Percentiles rank a stretch among this genome's conserved stretches.
phyloP scores from a whole-genome alignment of 2,329 filamentous ascomycete species.

The Chrysoporthe puriensis region DNA sequence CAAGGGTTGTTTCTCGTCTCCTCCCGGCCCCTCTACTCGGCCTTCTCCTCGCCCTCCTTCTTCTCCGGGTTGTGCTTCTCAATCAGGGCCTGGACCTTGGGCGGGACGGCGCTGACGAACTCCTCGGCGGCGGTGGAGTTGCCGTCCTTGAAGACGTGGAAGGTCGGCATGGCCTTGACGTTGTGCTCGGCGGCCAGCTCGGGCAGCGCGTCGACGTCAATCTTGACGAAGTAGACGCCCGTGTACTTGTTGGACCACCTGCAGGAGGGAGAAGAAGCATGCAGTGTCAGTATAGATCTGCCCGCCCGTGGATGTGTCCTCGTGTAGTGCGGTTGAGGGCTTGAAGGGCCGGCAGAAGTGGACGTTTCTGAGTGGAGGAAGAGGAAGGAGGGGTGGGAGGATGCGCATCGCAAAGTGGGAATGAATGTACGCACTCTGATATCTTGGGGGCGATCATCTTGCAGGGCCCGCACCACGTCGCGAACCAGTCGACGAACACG shows the following conservation, averaged over 20 bases:
- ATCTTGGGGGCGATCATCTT: slow-evolving; percentile 83
- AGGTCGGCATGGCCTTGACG: slow-evolving; percentile 92
- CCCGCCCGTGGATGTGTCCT: no score
- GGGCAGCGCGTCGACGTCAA: slow-evolving; percentile 84
- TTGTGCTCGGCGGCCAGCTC: slow-evolving; percentile 76
- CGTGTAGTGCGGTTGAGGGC: neutral
- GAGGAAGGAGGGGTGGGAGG: neutral
- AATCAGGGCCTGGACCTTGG: slow-evolving; percentile 59
- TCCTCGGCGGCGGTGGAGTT: slow-evolving; percentile 73
- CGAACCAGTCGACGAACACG: slow-evolving; percentile 85
- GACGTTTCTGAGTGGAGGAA: no score
- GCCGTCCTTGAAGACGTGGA: slow-evolving; percentile 81
- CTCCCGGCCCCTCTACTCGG: slow-evolving; percentile 20
- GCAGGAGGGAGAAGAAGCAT: slow-evolving; percentile 11
- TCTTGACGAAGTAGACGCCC: slow-evolving; percentile 76
- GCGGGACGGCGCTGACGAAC: slow-evolving; percentile 81
- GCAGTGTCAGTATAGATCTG: no score
- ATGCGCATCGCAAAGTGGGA: neutral
- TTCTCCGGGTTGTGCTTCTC: slow-evolving; percentile 32
- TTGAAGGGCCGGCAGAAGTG: no score
- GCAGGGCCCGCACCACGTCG: slow-evolving; percentile 93
- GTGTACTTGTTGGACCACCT: slow-evolving; percentile 61
- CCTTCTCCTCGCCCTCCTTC: slow-evolving; percentile 21
- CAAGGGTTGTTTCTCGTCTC: neutral
- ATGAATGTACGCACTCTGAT: slow-evolving; percentile 55